Conservation (phyloP, 306 rosid genomes). For the Cucumis melo region DNA sequence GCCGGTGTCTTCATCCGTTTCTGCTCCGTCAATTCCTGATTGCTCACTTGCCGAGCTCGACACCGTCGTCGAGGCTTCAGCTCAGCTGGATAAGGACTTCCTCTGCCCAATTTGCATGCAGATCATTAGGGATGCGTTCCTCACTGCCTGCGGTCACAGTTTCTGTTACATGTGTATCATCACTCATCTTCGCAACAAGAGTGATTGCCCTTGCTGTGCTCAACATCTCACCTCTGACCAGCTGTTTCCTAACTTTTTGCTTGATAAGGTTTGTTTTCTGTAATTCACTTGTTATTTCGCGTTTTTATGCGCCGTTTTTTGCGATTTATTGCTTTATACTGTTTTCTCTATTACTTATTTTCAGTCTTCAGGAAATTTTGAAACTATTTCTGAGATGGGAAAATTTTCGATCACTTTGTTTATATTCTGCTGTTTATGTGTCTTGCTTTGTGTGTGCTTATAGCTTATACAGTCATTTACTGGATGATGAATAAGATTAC, state of each 20-base stretch:
- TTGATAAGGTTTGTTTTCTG: constrained; percentile 52
- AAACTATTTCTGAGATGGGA: neutral
- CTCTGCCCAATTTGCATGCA: constrained; percentile 98
- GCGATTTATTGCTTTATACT: neutral
- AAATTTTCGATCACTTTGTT: neutral
- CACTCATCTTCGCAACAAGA: constrained; percentile 89
- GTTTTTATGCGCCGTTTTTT: neutral
- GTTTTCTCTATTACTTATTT: neutral
- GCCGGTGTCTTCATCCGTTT: constrained; percentile 3
- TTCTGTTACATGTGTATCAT: constrained; percentile 95
- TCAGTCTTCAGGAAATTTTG: neutral
- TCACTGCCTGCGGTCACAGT: constrained; percentile 85
- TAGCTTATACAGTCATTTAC: neutral
- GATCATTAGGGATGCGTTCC: constrained; percentile 74
- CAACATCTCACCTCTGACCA: constrained; percentile 63
- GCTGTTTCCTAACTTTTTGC: constrained; percentile 67
- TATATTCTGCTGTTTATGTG: neutral
- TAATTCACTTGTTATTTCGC: neutral
- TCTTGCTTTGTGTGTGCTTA: neutral
- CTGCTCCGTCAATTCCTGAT: neutral
- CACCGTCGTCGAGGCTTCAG: constrained; percentile 2
- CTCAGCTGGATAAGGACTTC: constrained; percentile 67
- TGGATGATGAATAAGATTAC: neutral
- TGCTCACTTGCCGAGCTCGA: constrained; percentile 3
- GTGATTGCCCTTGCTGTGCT: constrained; percentile 91